Evolutionary conservation across 306 rosid genomes (phyloP), one percentile per base, ranked within the genome.

Genomic region (peach (Prunus persica)): DNA sequence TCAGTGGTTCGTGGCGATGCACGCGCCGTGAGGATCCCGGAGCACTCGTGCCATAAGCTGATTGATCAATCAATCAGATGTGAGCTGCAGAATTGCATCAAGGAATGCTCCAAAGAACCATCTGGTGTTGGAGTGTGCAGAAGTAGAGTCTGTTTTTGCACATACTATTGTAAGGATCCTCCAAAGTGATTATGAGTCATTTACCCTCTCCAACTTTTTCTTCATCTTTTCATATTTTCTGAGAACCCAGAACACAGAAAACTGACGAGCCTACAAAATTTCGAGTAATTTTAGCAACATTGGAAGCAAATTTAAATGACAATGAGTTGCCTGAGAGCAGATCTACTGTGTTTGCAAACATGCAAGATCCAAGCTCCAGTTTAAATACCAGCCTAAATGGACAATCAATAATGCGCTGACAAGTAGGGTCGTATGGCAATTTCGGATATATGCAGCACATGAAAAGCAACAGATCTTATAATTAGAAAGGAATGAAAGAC

Each of bases 31-130:
- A 85, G 79, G 74, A 81, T 88, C 16, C 89, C 89, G 3, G 91
- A 88, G 76, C 87, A 81, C 69, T 78, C 78, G 72, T 87, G 89
- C 78, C 86, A 85, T 54, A 76, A 78, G 78, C 52, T 65, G 74
- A 46, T 83, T 49, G 55, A 28, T 43, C 50, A 28, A 24, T 71
- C 67, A 63, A 75, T 68, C 68, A 81, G 74, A 18, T 88, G 88
- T 74, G 79, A 81, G 50, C 9, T 8, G 49, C 79, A 71, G 52
- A 81, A 74, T 50, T 88, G 91, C 77, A 57, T 46, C 60, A 82
- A 49, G 45, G 82, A 79, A 77, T 88, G 91, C 82, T 81, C 85
- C 58, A 74, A 74, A 77, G 78, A 79, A 30, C 83, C 78, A 4
- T n/a, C 69, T 65, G 89, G 86, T 27, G 9, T 38, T 25, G 89